These are phyloP conservation scores for Aureobasidium sp. DNA, from an alignment of 2,329 filamentous ascomycete species.

Conservation along the genomic window DNA sequence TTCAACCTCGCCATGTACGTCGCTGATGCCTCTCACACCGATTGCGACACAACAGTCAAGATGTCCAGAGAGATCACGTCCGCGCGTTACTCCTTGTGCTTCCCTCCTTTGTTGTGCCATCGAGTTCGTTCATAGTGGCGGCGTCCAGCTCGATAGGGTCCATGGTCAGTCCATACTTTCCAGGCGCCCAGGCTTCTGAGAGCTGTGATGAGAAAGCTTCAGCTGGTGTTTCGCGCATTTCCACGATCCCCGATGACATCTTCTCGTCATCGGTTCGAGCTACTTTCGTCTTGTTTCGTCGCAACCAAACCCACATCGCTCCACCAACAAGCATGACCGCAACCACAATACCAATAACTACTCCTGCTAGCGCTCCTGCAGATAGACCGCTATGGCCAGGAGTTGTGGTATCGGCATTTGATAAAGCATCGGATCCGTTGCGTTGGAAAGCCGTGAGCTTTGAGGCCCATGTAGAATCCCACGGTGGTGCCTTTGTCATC, in stretches of 20 bases:
- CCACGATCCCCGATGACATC: neutral
- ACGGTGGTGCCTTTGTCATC: slow-evolving; percentile 11
- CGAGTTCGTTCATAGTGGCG: neutral
- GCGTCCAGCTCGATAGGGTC: neutral
- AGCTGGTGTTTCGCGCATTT: neutral
- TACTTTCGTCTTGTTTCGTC: neutral
- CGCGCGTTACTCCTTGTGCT: neutral
- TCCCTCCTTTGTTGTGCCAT: neutral
- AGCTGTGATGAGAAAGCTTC: neutral
- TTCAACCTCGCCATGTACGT: neutral
- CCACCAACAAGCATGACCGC: neutral
- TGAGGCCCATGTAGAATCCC: neutral
- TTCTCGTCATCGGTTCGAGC: neutral
- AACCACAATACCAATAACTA: slow-evolving; percentile 30
- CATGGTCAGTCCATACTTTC: neutral
- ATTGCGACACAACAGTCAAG: neutral
- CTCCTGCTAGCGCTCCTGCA: slow-evolving; percentile 32
- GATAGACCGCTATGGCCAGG: slow-evolving; percentile 13
- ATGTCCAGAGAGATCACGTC: neutral
- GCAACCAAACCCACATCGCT: neutral
- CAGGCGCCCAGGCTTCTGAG: neutral
- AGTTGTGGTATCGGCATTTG: neutral
- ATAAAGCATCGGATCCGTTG: neutral
- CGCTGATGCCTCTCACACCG: neutral
- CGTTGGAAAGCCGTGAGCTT: neutral